Evolutionary conservation across 129 eudicot genomes (phyloP), one percentile per base, ranked within the genome.

Genomic region (Deinandra increscens): DNA sequence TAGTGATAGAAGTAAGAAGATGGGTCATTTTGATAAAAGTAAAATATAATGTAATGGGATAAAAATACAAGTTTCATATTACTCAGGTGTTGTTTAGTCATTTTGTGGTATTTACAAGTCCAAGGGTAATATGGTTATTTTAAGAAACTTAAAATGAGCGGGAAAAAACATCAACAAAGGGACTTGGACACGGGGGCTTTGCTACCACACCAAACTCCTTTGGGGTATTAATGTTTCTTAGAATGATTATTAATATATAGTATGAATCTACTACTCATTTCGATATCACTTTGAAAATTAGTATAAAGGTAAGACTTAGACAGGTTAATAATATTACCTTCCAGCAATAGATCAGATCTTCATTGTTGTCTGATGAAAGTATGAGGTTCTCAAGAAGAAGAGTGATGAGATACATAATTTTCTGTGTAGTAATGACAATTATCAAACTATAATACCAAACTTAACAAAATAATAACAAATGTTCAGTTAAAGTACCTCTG

Each of bases 381-480:
- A 87, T 85, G 60, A 94, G 97, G 76, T 94, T 94, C 80, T 94
- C 99, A 43, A 90, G 85, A 78, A 94, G 86, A 78, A 94, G 95
- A 71, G 96, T 73, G 73, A 87, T 85, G 86, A 83, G 83, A 90
- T 87, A 84, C 87, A 90, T 94, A 41, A 89, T 76, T 89, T 94
- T 87, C 99, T 94, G 96, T 68, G 33, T 60, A 72, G 51, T 23
- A 15, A 82, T 14, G 46, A 68, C 73, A 22, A 60, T 51, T 20
- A 17, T 68, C 44, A 44, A 29, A 41, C 29, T 39, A 33, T 33
- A 55, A 13, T 3, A 36, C n/a, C 48, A 53, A 62, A 66, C 67
- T 17, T 42, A 65, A 62, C 26, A 7, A 10, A 10, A 20, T 38
- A 13, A 13, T 46, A 64, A 69, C 63, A 26, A 60, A 38, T 42